Evolutionary conservation across 257 asterid genomes (phyloP).

Genomic region (Ajuga chamaepitys): DNA sequence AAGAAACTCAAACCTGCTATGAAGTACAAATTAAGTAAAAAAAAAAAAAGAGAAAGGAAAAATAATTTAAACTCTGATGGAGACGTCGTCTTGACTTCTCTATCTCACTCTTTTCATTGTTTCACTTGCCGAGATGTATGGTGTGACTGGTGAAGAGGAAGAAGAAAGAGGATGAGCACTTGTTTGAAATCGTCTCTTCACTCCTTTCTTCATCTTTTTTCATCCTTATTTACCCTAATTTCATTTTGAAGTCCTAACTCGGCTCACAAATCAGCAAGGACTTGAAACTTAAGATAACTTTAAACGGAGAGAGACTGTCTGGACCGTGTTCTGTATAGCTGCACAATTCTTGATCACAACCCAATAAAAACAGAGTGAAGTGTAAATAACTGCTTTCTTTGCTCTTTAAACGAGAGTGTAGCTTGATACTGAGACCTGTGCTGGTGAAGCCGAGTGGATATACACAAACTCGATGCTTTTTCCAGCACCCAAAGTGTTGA

Average conservation of each 20-base stretch:
- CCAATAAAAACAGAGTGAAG: slow-evolving; percentile 27
- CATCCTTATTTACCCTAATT: slow-evolving; percentile 38
- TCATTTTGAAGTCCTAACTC: slow-evolving; percentile 29
- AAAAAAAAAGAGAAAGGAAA: slow-evolving; percentile 17
- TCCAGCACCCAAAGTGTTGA: slow-evolving; percentile 63
- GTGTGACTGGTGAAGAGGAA: slow-evolving; percentile 41
- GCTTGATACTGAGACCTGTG: slow-evolving; percentile 65
- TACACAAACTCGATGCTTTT: slow-evolving; percentile 88
- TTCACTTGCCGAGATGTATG: slow-evolving; percentile 27
- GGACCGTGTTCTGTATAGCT: slow-evolving; percentile 40
- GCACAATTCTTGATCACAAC: slow-evolving; percentile 51
- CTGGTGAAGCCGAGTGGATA: slow-evolving; percentile 80
- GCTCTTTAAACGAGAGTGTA: slow-evolving; percentile 50
- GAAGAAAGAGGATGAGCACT: slow-evolving; percentile 98
- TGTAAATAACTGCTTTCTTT: neutral
- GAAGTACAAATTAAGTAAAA: slow-evolving; percentile 23
- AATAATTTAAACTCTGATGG: slow-evolving; percentile 20
- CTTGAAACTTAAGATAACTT: slow-evolving; percentile 21
- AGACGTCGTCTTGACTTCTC: slow-evolving; percentile 39
- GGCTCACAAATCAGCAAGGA: slow-evolving; percentile 44
- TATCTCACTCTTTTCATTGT: slow-evolving; percentile 28
- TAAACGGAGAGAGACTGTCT: neutral
- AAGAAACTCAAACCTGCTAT: slow-evolving; percentile 25
- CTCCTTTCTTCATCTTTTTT: slow-evolving; percentile 66
- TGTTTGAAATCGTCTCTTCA: slow-evolving; percentile 56